Conservation (phyloP, 768 basidiomycete genomes). For the Hericium erinaceus region DNA sequence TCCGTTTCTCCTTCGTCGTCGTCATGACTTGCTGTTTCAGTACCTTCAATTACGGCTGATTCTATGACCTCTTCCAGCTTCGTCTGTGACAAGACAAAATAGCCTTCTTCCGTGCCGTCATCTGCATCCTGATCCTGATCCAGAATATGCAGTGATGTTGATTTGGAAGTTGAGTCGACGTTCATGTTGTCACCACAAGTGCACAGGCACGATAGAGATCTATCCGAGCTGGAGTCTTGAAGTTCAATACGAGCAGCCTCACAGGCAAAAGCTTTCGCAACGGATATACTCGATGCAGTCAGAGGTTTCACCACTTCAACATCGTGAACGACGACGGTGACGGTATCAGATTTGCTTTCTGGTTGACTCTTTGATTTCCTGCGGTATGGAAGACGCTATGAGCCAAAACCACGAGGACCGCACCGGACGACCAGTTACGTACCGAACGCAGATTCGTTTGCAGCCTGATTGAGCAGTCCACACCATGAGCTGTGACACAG, state of each 20-base stretch:
- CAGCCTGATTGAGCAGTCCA: constrained; percentile 60
- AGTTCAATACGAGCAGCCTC: background rate
- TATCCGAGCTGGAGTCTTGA: background rate
- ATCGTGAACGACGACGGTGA: background rate
- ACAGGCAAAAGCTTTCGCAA: background rate
- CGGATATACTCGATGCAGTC: background rate
- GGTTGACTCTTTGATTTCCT: background rate
- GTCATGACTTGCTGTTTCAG: too few species aligned
- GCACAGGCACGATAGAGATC: background rate
- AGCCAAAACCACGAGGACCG: background rate
- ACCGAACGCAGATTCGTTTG: constrained; percentile 36
- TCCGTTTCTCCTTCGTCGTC: too few species aligned
- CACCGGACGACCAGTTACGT: constrained; percentile 9
- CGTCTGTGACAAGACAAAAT: background rate
- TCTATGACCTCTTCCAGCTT: background rate
- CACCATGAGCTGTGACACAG: constrained; percentile 60
- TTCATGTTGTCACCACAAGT: background rate
- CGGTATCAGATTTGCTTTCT: background rate
- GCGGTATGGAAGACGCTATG: background rate
- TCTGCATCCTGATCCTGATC: background rate
- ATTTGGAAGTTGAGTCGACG: background rate
- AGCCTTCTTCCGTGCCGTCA: background rate
- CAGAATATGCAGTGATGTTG: background rate
- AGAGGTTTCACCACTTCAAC: background rate
- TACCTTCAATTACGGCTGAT: background rate